Conservation (phyloP, 2,329 filamentous ascomycete genomes). For the Diplodia corticola region DNA sequence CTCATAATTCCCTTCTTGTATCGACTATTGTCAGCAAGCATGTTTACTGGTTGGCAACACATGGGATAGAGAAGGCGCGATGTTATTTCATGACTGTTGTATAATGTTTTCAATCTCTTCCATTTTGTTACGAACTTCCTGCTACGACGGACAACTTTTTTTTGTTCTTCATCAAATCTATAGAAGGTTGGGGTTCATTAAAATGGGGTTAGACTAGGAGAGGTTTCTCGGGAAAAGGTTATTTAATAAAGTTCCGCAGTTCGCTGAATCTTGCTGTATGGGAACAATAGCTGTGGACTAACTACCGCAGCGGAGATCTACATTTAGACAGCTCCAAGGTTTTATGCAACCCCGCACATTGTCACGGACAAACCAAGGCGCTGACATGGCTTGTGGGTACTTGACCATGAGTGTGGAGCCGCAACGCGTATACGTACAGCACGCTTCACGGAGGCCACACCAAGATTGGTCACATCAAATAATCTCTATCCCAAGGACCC, state of each 20-base stretch:
- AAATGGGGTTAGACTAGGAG: background rate
- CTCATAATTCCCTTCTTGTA: background rate
- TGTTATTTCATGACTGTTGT: slow-evolving; percentile 9
- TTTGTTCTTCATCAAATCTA: background rate
- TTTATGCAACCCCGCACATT: background rate
- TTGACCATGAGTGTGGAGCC: background rate
- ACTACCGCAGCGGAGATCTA: background rate
- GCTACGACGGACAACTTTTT: background rate
- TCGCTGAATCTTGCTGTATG: background rate
- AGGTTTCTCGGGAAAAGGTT: background rate
- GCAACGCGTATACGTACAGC: background rate
- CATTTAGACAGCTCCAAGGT: background rate
- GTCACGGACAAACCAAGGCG: background rate
- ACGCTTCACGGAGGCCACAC: background rate
- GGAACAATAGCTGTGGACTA: background rate
- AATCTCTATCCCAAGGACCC: background rate
- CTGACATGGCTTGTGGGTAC: background rate
- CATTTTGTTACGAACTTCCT: background rate
- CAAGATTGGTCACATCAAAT: background rate
- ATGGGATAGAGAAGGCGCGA: background rate
- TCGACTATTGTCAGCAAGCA: background rate
- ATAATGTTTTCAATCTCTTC: background rate
- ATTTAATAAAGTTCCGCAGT: background rate
- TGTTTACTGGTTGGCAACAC: background rate
- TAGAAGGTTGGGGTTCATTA: background rate